Base-by-base conservation (phyloP, 441 rosid genomes). In the Lepidium campestre region DNA sequence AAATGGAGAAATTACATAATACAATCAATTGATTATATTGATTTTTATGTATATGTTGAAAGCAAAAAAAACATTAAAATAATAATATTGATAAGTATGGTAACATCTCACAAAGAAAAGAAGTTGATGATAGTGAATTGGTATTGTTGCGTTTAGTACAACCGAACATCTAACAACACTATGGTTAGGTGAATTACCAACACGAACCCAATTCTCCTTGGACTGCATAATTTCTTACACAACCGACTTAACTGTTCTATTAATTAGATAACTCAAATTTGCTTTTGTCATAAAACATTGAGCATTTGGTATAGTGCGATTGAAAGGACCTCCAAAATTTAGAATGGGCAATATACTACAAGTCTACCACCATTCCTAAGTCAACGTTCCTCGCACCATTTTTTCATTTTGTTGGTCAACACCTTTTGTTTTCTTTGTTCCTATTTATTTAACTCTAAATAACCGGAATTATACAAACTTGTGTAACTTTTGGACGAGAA, bases 181-280 rank as follows among this genome's bases (percentile, higher is more conserved):
- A 14, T 40, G 54, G 65, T 71, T 71, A 35, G 75, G 70, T 71
- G 65, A 64, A 31, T 57, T 22, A 47, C 75, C 75, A 63, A 36
- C 15, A 63, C 7, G 18, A 18, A 52, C 15, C 17, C n/a, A n/a
- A n/a, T 68, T 68, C 23, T 55, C 13, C 27, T 71, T 47, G 47
- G 6, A 45, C 40, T 60, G 45, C 40, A 19, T 61, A 15, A 23
- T 44, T 61, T 52, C 39, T 53, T 52, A 53, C 56, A 22, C 74
- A 34, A 41, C 46, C 39, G 9, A 34, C 13, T 31, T 32, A 57
- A 4, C 5, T 57, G 20, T 50, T 14, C 42, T 31, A 15, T 23
- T 41, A 8, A 23, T 67, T 7, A 22, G 14, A 10, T 42, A 8
- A 17, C 47, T 47, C 13, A 37, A 17, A 14, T 14, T 32, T 23